Evolutionary conservation across 192 early-diverging fungal genomes (phyloP).

Genomic region (Mortierella claussenii): DNA sequence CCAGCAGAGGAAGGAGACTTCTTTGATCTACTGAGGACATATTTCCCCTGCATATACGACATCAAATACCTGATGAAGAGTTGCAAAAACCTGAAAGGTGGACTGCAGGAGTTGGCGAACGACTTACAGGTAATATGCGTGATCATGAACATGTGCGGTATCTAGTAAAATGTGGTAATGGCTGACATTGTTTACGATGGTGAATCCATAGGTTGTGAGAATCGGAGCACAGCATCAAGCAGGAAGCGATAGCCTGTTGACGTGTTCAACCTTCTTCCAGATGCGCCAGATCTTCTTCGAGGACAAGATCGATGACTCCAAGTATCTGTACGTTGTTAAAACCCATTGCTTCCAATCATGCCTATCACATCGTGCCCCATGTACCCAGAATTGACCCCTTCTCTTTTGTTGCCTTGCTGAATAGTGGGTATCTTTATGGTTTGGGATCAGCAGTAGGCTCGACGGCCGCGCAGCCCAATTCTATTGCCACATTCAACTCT

Average conservation of each 20-base stretch:
- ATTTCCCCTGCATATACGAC: constrained; percentile 99
- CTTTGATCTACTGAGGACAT: constrained; percentile 89
- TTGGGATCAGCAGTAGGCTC: constrained; percentile 57
- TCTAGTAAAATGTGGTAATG: too few species aligned
- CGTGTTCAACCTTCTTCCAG: constrained; percentile 98
- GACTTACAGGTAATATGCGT: constrained; percentile 92
- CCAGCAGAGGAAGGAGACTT: constrained; percentile 96
- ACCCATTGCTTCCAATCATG: too few species aligned
- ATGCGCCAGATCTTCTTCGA: constrained; percentile 98
- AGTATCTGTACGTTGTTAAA: constrained; percentile 85
- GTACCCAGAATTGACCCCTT: too few species aligned
- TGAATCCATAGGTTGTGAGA: constrained; percentile 73
- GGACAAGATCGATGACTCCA: constrained; percentile 92
- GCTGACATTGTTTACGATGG: not conserved
- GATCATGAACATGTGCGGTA: too few species aligned
- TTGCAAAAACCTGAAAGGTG: constrained; percentile 95
- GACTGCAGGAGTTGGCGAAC: constrained; percentile 98
- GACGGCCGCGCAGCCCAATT: constrained; percentile 45
- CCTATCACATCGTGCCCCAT: too few species aligned
- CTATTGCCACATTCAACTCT: constrained; percentile 49
- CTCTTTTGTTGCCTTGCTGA: not conserved
- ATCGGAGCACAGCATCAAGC: constrained; percentile 99
- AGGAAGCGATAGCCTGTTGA: constrained; percentile 96
- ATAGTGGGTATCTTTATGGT: constrained; percentile 63
- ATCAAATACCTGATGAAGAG: constrained; percentile 99